Conservation (phyloP, 441 rosid genomes). For the Corymbia calophylla region DNA sequence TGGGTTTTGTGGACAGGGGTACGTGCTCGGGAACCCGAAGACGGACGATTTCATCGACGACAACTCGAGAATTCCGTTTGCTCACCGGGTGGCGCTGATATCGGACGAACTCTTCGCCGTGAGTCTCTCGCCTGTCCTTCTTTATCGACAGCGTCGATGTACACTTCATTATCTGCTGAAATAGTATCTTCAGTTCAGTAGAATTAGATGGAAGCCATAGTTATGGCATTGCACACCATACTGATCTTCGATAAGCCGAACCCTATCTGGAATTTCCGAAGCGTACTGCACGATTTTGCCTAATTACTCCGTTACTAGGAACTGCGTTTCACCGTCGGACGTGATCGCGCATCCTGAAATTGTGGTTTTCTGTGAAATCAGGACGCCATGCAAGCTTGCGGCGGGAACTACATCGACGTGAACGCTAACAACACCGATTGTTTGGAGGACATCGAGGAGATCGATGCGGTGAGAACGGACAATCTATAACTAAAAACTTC, state of each 20-base stretch:
- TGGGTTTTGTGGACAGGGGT: slow-evolving; percentile 8
- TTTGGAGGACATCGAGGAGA: background rate
- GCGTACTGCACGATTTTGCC: background rate
- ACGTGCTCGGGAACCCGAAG: slow-evolving; percentile 22
- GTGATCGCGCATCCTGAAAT: background rate
- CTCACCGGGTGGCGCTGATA: slow-evolving; percentile 11
- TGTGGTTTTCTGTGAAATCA: background rate
- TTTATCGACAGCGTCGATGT: background rate
- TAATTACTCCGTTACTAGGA: background rate
- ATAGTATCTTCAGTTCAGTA: background rate
- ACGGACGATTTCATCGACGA: slow-evolving; percentile 13
- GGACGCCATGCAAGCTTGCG: background rate
- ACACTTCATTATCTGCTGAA: background rate
- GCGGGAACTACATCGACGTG: slow-evolving; percentile 2
- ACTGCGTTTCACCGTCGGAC: background rate
- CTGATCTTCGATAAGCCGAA: background rate
- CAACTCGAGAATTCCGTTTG: slow-evolving; percentile 8
- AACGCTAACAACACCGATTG: slow-evolving; percentile 5
- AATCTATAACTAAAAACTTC: background rate
- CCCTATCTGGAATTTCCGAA: background rate
- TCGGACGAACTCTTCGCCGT: slow-evolving; percentile 12
- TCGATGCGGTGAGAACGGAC: slow-evolving; percentile 2
- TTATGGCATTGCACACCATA: background rate
- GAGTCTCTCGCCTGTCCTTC: background rate
- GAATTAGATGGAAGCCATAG: background rate